Conservation (phyloP, 2,329 filamentous ascomycete species). For the Grosmannia clavigera region DNA sequence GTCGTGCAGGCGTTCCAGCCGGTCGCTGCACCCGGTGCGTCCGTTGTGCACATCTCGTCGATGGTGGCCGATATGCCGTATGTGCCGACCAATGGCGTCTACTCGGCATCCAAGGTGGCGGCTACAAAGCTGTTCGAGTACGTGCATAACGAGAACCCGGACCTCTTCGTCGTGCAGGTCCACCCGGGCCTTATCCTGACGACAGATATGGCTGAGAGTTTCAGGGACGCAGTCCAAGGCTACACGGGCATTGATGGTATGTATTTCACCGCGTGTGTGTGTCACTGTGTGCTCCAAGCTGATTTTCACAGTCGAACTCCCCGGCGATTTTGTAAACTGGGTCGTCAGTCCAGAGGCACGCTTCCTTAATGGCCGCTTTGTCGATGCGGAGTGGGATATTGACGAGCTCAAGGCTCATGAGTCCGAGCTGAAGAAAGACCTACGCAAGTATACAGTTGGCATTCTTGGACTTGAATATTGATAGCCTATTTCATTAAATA, state of each 20-base stretch:
- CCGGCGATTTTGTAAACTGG: background rate
- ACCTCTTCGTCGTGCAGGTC: background rate
- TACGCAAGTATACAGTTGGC: background rate
- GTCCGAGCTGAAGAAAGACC: background rate
- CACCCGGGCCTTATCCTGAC: background rate
- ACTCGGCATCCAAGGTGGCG: background rate
- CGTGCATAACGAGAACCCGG: background rate
- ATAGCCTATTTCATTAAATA: background rate
- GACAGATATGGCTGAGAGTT: background rate
- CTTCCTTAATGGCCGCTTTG: background rate
- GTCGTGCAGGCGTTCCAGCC: background rate
- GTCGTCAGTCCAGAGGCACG: background rate
- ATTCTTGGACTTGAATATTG: background rate
- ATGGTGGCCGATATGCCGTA: background rate
- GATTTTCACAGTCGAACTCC: background rate
- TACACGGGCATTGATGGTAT: background rate
- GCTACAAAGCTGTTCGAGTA: background rate
- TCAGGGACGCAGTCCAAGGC: background rate
- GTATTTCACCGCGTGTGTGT: background rate
- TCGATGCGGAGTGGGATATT: background rate
- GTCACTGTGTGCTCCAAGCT: background rate
- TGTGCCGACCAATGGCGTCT: background rate
- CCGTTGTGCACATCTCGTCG: background rate
- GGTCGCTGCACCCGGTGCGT: background rate
- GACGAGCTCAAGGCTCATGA: background rate